Evolutionary conservation across 768 basidiomycete species (phyloP).

Genomic region (Lactifluus volemus): DNA sequence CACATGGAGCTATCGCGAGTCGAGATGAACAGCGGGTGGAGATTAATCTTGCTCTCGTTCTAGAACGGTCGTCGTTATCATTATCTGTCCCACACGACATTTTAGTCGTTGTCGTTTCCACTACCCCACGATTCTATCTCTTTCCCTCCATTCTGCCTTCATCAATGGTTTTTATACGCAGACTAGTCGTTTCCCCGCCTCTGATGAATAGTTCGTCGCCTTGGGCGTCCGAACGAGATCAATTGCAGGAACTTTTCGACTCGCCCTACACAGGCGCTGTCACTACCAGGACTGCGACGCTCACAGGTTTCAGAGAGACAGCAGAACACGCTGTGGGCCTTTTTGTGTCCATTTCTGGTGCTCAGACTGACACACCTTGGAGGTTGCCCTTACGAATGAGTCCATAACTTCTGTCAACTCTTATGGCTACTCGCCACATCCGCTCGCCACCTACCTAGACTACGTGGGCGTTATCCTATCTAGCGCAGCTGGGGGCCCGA

Average conservation of each 20-base stretch:
- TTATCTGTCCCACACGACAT: background rate
- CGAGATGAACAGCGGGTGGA: background rate
- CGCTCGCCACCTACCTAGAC: slow-evolving; percentile 53
- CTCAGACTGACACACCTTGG: background rate
- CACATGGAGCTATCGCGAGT: background rate
- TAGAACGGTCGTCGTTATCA: slow-evolving; percentile 3
- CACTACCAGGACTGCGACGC: slow-evolving; percentile 69
- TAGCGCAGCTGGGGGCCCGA: slow-evolving; percentile 23
- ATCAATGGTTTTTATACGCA: slow-evolving; percentile 50
- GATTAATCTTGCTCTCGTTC: background rate
- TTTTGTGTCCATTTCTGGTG: background rate
- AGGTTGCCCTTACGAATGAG: slow-evolving; percentile 54
- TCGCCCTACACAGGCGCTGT: slow-evolving; percentile 68
- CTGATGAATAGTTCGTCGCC: slow-evolving; percentile 74
- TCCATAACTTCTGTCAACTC: slow-evolving; percentile 64
- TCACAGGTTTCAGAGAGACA: slow-evolving; percentile 62
- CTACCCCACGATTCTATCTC: background rate
- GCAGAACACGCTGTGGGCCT: slow-evolving; percentile 47
- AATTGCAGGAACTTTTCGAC: slow-evolving; percentile 58
- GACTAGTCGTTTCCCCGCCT: slow-evolving; percentile 49
- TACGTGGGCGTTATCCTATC: slow-evolving; percentile 52
- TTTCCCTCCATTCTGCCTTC: background rate
- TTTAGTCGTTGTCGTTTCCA: background rate
- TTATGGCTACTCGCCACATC: slow-evolving; percentile 81
- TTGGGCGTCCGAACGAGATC: slow-evolving; percentile 64